Conservation (phyloP, 1,139 yeast species). For the Saccharomyces pastorianus region DNA sequence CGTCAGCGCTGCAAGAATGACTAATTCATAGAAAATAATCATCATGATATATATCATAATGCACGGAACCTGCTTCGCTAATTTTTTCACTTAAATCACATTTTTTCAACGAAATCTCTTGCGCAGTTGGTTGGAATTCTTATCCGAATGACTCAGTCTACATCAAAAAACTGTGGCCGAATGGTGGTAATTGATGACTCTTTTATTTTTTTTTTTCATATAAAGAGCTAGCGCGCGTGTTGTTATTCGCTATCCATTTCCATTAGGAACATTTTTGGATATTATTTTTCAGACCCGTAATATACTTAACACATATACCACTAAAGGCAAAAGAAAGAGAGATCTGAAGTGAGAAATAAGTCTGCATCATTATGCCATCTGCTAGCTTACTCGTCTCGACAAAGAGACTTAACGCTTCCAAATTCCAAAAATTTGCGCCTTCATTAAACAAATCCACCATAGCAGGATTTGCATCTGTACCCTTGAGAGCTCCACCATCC, state of each 20-base stretch:
- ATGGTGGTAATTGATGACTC: not conserved
- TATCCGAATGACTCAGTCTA: not conserved
- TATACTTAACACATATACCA: not conserved
- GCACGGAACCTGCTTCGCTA: slow-evolving; percentile 8
- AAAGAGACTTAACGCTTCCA: slow-evolving; percentile 16
- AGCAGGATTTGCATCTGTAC: not conserved
- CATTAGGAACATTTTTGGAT: slow-evolving; percentile 8
- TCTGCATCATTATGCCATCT: slow-evolving; percentile 16
- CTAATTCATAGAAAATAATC: not conserved
- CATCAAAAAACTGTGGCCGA: not conserved
- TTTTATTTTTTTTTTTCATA: slow-evolving; percentile 1
- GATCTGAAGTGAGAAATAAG: not conserved
- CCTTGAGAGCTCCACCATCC: slow-evolving; percentile 5
- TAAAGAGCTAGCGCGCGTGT: not conserved
- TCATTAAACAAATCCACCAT: slow-evolving; percentile 10
- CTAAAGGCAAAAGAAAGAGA: not conserved
- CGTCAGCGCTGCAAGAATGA: not conserved
- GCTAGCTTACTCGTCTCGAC: slow-evolving; percentile 22
- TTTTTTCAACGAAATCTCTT: not conserved
- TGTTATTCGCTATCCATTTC: slow-evolving; percentile 13
- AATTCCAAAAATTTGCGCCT: slow-evolving; percentile 16
- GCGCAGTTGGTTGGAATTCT: not conserved
- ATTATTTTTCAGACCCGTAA: not conserved
- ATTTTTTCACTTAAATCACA: slow-evolving; percentile 14
- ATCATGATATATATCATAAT: not conserved